phyloP scores from a whole-genome alignment of 2,329 filamentous ascomycete species.

The Colletotrichum sublineola region DNA sequence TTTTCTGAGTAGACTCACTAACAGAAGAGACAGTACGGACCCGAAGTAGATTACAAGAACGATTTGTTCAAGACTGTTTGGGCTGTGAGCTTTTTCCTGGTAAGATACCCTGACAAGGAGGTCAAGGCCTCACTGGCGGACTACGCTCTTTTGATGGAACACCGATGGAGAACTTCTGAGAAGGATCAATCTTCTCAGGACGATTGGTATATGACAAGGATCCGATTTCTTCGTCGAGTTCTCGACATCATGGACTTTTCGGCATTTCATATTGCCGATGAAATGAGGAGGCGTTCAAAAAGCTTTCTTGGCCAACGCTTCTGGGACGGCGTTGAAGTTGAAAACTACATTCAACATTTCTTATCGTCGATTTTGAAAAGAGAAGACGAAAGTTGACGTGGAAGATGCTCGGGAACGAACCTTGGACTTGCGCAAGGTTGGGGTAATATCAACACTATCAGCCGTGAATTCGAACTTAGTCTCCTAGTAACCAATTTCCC shows the following conservation, averaged over 20 bases:
- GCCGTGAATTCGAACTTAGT: background rate
- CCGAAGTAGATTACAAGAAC: background rate
- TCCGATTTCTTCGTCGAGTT: background rate
- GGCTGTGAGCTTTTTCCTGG: accelerated
- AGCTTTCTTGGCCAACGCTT: too few relatives aligned
- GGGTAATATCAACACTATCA: background rate
- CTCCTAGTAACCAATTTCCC: background rate
- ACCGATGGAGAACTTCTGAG: background rate
- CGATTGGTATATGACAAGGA: background rate
- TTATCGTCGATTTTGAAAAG: background rate
- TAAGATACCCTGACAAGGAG: accelerated
- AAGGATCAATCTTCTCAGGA: background rate
- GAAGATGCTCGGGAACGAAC: background rate
- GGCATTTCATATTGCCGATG: background rate
- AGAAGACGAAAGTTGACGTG: background rate
- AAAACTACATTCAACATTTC: background rate
- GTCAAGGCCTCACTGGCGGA: background rate
- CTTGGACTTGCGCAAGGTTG: background rate
- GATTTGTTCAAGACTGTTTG: background rate
- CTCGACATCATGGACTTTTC: background rate
- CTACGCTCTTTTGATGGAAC: background rate
- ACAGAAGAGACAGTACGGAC: background rate
- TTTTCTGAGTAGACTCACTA: too few relatives aligned
- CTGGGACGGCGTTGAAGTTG: background rate
- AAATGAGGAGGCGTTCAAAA: background rate